phyloP scores from a whole-genome alignment of 2,329 filamentous ascomycete genomes.

The Eutypa lata region DNA sequence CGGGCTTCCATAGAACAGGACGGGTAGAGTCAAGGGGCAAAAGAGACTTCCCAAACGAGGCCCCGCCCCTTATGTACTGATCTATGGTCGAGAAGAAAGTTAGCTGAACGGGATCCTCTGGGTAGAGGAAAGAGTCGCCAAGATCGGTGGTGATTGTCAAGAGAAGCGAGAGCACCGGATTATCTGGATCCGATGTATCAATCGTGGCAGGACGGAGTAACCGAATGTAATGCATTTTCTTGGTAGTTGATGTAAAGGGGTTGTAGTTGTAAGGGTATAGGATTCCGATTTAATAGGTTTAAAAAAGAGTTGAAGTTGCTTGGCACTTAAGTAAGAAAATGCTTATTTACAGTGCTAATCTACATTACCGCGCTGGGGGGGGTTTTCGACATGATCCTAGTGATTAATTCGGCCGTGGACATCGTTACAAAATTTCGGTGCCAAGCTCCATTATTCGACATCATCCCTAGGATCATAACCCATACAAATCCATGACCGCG shows the following conservation, averaged over 20 bases:
- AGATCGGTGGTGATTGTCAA: slow-evolving; percentile 57
- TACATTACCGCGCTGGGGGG: no score
- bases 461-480: no score
- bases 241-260: no score
- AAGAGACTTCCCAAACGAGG: slow-evolving; percentile 31
- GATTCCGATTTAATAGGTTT: no score
- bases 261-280: background rate
- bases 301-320: no score
- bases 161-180: slow-evolving; percentile 33
- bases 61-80: background rate
- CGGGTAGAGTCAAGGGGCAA: slow-evolving; percentile 1
- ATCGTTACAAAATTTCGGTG: no score
- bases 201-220: slow-evolving; percentile 47
- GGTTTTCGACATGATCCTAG: no score
- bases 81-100: background rate
- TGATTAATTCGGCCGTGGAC: no score
- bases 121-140: slow-evolving; percentile 52
- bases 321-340: no score
- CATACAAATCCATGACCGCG: no score
- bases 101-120: slow-evolving; percentile 42
- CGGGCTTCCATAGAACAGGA: slow-evolving; percentile 22
- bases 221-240: slow-evolving; percentile 55
- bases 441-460: no score
- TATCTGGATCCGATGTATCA: slow-evolving; percentile 13
- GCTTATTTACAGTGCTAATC: no score